These are phyloP conservation scores for Pisolithus thermaeus DNA, from an alignment of 1,284 basidiomycete genomes.

Conservation along the genomic window DNA sequence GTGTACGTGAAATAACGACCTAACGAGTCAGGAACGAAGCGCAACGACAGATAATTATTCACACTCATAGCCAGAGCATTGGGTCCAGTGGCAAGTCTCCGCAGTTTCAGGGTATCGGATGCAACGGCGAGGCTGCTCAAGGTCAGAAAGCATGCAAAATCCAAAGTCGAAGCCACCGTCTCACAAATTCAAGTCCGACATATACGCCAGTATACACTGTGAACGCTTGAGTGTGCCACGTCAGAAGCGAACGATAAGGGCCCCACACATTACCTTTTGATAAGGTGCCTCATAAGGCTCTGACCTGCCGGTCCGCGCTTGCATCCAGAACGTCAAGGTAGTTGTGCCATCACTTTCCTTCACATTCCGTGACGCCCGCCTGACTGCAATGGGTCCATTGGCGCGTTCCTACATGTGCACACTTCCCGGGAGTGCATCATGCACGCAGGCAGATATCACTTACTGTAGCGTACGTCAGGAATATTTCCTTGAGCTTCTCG, in stretches of 20 bases:
- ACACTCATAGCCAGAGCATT: conserved; percentile 67
- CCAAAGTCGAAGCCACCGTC: conserved; percentile 17
- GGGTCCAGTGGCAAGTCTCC: conserved; percentile 41
- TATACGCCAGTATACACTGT: conserved; percentile 82
- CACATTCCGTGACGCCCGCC: conserved; percentile 38
- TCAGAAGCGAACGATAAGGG: background rate
- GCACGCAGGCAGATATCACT: conserved; percentile 10
- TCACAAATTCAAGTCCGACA: conserved; percentile 81
- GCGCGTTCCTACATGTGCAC: conserved; percentile 49
- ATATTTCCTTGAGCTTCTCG: conserved; percentile 28
- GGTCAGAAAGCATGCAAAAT: conserved; percentile 6
- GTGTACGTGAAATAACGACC: background rate
- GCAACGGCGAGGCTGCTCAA: conserved; percentile 59
- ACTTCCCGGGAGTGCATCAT: background rate
- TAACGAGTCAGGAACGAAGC: conserved; percentile 2
- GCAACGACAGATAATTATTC: conserved; percentile 22
- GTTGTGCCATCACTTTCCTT: conserved; percentile 41
- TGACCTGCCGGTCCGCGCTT: conserved; percentile 52
- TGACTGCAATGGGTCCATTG: conserved; percentile 67
- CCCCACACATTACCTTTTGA: conserved; percentile 60
- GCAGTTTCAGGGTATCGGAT: conserved; percentile 61
- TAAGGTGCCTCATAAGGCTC: conserved; percentile 65
- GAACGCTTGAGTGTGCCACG: conserved; percentile 5
- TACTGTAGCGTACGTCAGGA: conserved; percentile 42
- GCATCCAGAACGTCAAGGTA: conserved; percentile 76